A percentile compares a stretch with the other conserved stretches of the same genome.
Conservation (phyloP, 2,329 filamentous ascomycete genomes). For the Ceratocystiopsis minuta region DNA sequence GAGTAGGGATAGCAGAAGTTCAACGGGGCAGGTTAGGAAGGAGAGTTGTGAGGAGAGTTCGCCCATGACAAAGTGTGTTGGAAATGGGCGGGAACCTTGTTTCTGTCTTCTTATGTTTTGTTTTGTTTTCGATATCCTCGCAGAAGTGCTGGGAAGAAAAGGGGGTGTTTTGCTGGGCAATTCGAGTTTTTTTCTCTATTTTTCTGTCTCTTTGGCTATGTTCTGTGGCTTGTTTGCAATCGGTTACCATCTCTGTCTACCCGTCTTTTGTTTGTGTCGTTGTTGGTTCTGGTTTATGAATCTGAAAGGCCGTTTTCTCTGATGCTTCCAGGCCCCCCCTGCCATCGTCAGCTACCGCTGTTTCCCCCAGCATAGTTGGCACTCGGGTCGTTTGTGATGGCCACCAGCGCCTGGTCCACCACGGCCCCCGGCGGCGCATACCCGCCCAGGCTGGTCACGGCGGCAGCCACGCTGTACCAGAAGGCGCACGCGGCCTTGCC, state of each 20-base stretch:
- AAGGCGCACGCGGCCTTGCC: slow-evolving; percentile 16
- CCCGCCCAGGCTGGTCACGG: slow-evolving; percentile 15
- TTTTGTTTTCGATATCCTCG: neutral
- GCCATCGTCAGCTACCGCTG: neutral
- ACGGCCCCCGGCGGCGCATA: slow-evolving; percentile 14
- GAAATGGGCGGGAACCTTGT: too few relatives aligned
- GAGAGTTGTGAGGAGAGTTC: neutral
- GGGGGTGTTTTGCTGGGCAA: neutral
- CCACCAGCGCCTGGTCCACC: slow-evolving; percentile 7
- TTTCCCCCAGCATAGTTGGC: slow-evolving; percentile 9
- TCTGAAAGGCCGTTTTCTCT: neutral
- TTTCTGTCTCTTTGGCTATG: too few relatives aligned
- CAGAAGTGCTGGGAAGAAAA: neutral
- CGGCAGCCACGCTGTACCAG: slow-evolving; percentile 15
- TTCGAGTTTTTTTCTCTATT: neutral
- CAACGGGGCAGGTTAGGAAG: too few relatives aligned
- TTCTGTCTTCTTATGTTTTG: neutral
- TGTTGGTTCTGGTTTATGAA: neutral
- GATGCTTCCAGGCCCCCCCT: neutral
- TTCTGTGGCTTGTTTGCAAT: too few relatives aligned
- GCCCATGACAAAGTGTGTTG: too few relatives aligned
- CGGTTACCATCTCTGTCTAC: neutral
- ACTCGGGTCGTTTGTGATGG: slow-evolving; percentile 5
- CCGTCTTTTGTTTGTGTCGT: neutral
- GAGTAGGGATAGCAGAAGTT: slow-evolving; percentile 17